Evolutionary conservation across 2,329 filamentous ascomycete genomes (phyloP).

Genomic region (Cytospora chrysosperma): DNA sequence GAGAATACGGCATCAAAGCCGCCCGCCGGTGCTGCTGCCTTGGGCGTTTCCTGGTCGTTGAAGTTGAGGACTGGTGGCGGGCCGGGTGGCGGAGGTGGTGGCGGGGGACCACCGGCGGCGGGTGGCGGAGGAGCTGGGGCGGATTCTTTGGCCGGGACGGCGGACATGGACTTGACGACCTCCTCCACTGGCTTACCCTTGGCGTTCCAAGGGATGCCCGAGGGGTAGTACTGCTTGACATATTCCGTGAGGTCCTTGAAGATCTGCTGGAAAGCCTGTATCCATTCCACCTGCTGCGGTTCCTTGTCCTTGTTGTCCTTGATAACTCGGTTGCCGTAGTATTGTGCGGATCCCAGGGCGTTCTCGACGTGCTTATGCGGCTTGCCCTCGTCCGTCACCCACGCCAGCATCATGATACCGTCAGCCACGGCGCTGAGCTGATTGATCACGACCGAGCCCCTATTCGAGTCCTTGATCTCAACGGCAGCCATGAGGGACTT

Average conservation of each 20-base stretch:
- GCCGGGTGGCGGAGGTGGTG: conserved; percentile 69
- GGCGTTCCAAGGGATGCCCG: conserved; percentile 83
- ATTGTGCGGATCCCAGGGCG: conserved; percentile 79
- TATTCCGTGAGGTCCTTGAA: conserved; percentile 83
- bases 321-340: conserved; percentile 91
- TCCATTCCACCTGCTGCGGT: conserved; percentile 78
- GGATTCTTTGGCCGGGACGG: conserved; percentile 47
- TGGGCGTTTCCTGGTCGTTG: conserved; percentile 47
- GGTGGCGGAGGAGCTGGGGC: conserved; percentile 63
- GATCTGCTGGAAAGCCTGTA: conserved; percentile 87
- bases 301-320: conserved; percentile 86
- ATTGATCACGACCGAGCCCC: conserved; percentile 71
- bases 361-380: conserved; percentile 86
- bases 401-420: conserved; percentile 84
- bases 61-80: conserved; percentile 66
- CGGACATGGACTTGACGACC: conserved; percentile 57
- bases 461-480: conserved; percentile 78
- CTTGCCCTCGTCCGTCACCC: conserved; percentile 82
- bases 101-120: conserved; percentile 38
- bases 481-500: conserved; percentile 75
- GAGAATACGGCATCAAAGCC: conserved; percentile 89
- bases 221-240: conserved; percentile 77
- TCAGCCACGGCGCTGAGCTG: conserved; percentile 87
- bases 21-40: conserved; percentile 43
- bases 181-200: conserved; percentile 72